These are phyloP conservation scores for Cytospora chrysosperma DNA, from an alignment of 2,329 filamentous ascomycete genomes.

Conservation along the genomic window DNA sequence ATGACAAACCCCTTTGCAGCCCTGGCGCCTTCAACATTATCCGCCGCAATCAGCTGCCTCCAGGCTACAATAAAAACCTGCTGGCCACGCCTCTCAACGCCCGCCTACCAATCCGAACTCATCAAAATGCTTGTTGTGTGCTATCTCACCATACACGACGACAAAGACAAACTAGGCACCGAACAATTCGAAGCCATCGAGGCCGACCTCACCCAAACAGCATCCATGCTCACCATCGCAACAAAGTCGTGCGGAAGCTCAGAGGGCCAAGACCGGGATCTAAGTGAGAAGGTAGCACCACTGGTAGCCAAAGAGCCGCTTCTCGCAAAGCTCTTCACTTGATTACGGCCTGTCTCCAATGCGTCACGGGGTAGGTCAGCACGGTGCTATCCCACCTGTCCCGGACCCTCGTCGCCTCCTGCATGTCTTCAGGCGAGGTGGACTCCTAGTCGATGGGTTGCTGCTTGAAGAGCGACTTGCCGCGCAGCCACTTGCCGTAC, in stretches of 20 bases:
- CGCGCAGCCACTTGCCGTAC: constrained; percentile 90
- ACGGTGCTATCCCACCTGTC: constrained; percentile 15
- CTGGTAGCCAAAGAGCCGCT: constrained; percentile 39
- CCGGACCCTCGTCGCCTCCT: background rate
- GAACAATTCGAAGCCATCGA: constrained; percentile 36
- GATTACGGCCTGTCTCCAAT: background rate
- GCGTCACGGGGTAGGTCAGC: constrained; percentile 13
- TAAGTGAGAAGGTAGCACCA: constrained; percentile 33
- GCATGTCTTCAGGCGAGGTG: constrained; percentile 18
- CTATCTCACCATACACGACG: constrained; percentile 57
- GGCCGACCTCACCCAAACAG: constrained; percentile 35
- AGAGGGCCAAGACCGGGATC: constrained; percentile 22
- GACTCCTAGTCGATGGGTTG: constrained; percentile 58
- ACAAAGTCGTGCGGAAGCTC: constrained; percentile 27
- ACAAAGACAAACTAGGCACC: constrained; percentile 26
- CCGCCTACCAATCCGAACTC: constrained; percentile 61
- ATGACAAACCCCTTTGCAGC: constrained; percentile 68
- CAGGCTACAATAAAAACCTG: constrained; percentile 59
- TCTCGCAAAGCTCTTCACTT: constrained; percentile 35
- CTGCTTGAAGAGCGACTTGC: constrained; percentile 96
- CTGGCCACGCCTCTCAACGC: constrained; percentile 63
- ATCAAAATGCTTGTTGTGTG: constrained; percentile 60
- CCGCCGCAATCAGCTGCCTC: constrained; percentile 52
- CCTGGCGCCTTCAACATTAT: constrained; percentile 52
- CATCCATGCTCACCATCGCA: constrained; percentile 37